These are phyloP conservation scores for Xerocomellus dryophilus DNA, from an alignment of 768 basidiomycete genomes.

Conservation along the genomic window DNA sequence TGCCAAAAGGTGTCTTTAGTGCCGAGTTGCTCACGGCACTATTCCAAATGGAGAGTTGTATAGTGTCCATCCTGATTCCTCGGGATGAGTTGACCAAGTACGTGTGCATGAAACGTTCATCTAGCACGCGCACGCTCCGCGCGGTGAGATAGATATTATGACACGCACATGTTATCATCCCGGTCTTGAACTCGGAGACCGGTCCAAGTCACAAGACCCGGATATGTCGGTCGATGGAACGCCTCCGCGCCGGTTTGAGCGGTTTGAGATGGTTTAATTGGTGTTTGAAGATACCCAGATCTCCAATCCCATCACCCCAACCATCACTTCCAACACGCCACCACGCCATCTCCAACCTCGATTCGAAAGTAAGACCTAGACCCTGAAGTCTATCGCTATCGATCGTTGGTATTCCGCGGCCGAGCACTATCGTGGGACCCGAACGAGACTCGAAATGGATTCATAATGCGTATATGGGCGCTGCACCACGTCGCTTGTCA, in stretches of 20 bases:
- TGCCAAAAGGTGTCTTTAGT: no score
- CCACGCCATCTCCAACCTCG: neutral
- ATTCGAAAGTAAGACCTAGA: neutral
- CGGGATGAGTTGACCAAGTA: neutral
- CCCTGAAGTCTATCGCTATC: slow-evolving; percentile 17
- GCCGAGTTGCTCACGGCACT: neutral
- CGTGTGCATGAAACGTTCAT: neutral
- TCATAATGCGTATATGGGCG: slow-evolving; percentile 3
- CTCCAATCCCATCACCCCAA: neutral
- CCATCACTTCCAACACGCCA: neutral
- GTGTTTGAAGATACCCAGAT: neutral
- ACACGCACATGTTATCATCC: neutral
- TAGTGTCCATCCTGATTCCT: neutral
- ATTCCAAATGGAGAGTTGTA: neutral
- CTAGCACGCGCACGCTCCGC: neutral
- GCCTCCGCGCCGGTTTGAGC: neutral
- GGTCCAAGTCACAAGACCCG: neutral
- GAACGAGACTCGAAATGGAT: slow-evolving; percentile 1
- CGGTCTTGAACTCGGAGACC: neutral
- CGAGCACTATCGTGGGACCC: slow-evolving; percentile 3
- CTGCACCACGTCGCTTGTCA: neutral
- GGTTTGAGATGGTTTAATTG: neutral
- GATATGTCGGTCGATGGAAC: neutral
- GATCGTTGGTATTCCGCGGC: slow-evolving; percentile 17
- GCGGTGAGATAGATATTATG: neutral